Percentiles rank a stretch among this genome's conserved stretches.
Evolutionary conservation across 768 basidiomycete species (phyloP).

Genomic region (Russula emetica): DNA sequence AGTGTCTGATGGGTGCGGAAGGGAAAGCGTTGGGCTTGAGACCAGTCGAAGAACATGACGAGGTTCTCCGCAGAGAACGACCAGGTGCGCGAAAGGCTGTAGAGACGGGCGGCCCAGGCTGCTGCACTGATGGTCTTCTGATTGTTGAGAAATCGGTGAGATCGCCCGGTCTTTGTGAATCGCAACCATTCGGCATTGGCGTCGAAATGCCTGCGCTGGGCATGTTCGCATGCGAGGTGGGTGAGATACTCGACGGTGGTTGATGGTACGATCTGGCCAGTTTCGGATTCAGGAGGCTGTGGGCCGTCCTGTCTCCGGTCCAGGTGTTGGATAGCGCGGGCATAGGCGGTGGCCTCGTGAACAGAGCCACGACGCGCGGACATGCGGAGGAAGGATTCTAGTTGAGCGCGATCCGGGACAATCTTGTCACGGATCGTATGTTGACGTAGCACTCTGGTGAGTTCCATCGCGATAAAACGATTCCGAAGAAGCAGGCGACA

Average conservation of each 20-base stretch:
- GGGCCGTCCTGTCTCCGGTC: conserved; percentile 17
- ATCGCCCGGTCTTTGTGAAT: conserved; percentile 1
- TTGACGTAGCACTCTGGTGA: conserved; percentile 45
- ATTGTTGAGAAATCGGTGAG: conserved; percentile 12
- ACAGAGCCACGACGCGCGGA: conserved; percentile 45
- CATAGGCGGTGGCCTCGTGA: conserved; percentile 41
- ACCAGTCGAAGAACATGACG: conserved; percentile 39
- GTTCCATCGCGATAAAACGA: conserved; percentile 47
- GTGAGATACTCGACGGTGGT: conserved; percentile 17
- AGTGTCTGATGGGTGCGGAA: conserved; percentile 41
- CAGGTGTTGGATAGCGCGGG: conserved; percentile 38
- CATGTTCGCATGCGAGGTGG: conserved; percentile 18
- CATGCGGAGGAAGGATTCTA: conserved; percentile 47
- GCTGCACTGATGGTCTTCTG: neutral
- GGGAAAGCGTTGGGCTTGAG: conserved; percentile 30
- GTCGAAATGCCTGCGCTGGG: neutral
- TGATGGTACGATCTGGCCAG: neutral
- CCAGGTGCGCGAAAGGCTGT: conserved; percentile 12
- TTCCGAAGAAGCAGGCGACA: conserved; percentile 32
- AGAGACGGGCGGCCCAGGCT: conserved; percentile 20
- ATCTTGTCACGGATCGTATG: conserved; percentile 42
- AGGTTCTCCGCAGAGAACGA: conserved; percentile 34
- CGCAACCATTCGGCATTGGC: conserved; percentile 14
- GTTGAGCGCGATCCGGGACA: conserved; percentile 41
- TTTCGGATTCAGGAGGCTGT: neutral